These are phyloP conservation scores for Saksenaea oblongispora DNA, from an alignment of 371 early-diverging fungal genomes.

Conservation along the genomic window DNA sequence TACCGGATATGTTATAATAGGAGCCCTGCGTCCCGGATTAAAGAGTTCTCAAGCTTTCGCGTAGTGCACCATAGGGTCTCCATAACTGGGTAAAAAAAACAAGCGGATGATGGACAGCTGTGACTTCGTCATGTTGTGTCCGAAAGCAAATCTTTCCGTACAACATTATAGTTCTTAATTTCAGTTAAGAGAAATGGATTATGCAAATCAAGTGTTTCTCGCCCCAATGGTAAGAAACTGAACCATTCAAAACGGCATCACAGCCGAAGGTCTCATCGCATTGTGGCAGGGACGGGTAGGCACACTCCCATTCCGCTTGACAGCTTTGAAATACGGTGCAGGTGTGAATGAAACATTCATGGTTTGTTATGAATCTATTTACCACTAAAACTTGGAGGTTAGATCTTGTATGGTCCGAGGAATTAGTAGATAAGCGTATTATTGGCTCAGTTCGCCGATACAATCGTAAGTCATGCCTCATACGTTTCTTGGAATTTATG, in stretches of 20 bases:
- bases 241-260: background rate
- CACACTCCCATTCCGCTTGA: slow-evolving; percentile 84
- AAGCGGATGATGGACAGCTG: no score
- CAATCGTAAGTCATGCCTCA: slow-evolving; percentile 53
- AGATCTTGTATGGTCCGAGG: slow-evolving; percentile 93
- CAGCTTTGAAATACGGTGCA: slow-evolving; percentile 88
- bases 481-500: background rate
- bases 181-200: slow-evolving; percentile 35
- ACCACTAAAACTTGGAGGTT: background rate
- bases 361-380: background rate
- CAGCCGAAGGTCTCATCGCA: background rate
- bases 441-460: slow-evolving; percentile 76
- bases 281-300: slow-evolving; percentile 74
- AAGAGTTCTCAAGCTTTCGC: no score
- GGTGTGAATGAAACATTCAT: slow-evolving; percentile 44
- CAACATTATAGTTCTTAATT: no score
- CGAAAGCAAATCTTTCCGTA: no score
- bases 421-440: slow-evolving; percentile 88
- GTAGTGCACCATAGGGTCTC: no score
- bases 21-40: no score
- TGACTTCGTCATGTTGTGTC: no score
- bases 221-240: slow-evolving; percentile 82
- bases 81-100: no score
- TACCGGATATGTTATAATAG: no score
- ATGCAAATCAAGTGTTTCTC: slow-evolving; percentile 69